Percentiles rank a stretch among this genome's conserved stretches.
Conservation (phyloP, 2,329 filamentous ascomycete genomes). For the Penicillium sp. region DNA sequence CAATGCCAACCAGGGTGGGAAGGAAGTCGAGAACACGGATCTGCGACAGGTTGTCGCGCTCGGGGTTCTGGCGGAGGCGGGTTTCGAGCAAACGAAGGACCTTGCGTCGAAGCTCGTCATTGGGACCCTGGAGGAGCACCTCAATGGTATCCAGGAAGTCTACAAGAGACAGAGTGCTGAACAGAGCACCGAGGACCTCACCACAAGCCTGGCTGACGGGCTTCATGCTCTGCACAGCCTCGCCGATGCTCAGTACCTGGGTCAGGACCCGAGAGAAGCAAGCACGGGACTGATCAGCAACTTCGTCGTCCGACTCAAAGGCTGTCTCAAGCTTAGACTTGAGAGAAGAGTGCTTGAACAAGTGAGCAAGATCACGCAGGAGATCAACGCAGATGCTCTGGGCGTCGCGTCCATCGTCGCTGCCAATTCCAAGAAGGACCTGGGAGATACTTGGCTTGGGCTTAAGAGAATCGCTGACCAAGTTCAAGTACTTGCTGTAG, state of each 20-base stretch:
- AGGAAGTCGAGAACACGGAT: conserved; percentile 73
- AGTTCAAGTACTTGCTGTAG: conserved; percentile 70
- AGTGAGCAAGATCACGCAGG: conserved; percentile 41
- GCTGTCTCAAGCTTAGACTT: conserved; percentile 40
- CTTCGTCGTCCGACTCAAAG: conserved; percentile 40
- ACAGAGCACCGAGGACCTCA: conserved; percentile 71
- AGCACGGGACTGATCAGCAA: conserved; percentile 64
- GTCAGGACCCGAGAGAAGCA: conserved; percentile 69
- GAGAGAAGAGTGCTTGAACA: conserved; percentile 43
- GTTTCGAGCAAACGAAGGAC: conserved; percentile 77
- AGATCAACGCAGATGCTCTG: conserved; percentile 44
- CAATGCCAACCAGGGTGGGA: conserved; percentile 71
- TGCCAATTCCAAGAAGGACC: conserved; percentile 63
- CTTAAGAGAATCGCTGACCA: conserved; percentile 73
- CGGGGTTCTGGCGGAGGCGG: conserved; percentile 71
- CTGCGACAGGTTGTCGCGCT: conserved; percentile 66
- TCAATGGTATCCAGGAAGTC: conserved; percentile 90
- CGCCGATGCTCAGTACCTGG: conserved; percentile 63
- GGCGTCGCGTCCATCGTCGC: conserved; percentile 48
- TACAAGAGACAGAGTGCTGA: conserved; percentile 78
- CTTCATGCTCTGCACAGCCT: conserved; percentile 44
- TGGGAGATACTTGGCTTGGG: conserved; percentile 72
- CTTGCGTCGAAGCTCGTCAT: conserved; percentile 73
- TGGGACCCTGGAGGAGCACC: conserved; percentile 71
- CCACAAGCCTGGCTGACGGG: conserved; percentile 50